Conservation (phyloP, 176 grass and related monocot genomes). For the Avena eriantha region DNA sequence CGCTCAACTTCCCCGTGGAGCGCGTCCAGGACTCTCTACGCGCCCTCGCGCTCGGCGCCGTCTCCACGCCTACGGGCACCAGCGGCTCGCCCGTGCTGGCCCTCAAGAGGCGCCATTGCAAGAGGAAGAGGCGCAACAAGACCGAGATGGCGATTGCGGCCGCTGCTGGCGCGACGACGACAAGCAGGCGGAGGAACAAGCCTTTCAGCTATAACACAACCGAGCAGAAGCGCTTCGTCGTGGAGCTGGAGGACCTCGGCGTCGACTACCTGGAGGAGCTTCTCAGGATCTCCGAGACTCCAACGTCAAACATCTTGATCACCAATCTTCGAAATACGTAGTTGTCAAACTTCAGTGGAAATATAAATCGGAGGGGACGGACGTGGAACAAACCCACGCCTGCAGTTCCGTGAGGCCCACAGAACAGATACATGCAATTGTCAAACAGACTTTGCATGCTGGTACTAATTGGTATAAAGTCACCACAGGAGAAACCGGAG, state of each 20-base stretch:
- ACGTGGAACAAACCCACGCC: too few relatives aligned
- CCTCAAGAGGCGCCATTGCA: background rate
- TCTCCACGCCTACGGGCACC: background rate
- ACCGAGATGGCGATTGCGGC: background rate
- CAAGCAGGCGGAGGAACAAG: background rate
- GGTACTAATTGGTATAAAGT: too few relatives aligned
- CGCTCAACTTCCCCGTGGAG: background rate
- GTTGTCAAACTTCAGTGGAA: too few relatives aligned
- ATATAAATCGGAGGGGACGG: too few relatives aligned
- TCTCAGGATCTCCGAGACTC: background rate
- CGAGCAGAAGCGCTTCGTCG: background rate
- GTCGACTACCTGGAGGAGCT: background rate
- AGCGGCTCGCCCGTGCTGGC: background rate
- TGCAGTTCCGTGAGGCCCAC: too few relatives aligned
- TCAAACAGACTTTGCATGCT: too few relatives aligned
- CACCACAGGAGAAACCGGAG: too few relatives aligned
- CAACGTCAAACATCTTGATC: background rate
- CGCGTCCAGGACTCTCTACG: background rate
- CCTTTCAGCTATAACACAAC: background rate
- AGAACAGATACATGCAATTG: too few relatives aligned
- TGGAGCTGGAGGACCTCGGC: slow-evolving; percentile 13
- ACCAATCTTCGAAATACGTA: too few relatives aligned
- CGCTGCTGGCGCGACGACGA: background rate
- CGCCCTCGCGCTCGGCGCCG: background rate
- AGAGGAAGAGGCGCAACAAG: background rate